Conservation (phyloP, 495 filamentous ascomycete genomes). For the Penicillium pulvis region DNA sequence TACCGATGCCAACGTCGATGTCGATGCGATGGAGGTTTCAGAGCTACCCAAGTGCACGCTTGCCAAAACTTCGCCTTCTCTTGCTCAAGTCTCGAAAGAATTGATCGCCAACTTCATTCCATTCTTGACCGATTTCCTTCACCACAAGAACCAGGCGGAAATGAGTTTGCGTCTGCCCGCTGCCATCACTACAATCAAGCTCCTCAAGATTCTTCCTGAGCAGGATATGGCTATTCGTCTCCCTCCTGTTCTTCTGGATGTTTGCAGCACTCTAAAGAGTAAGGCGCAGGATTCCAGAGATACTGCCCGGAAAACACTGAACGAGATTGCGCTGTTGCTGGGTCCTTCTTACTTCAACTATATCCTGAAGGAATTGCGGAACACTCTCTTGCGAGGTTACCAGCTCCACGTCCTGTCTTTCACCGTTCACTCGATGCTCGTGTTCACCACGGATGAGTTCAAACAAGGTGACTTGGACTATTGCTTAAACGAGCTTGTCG, state of each 20-base stretch:
- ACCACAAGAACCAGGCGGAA: conserved; percentile 89
- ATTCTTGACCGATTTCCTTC: conserved; percentile 74
- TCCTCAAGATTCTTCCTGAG: conserved; percentile 76
- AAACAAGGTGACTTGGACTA: conserved; percentile 86
- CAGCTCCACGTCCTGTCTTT: conserved; percentile 96
- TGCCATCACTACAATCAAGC: conserved; percentile 81
- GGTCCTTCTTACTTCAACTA: conserved; percentile 85
- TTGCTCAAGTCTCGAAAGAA: conserved; percentile 71
- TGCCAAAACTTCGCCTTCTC: conserved; percentile 64
- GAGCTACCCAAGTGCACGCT: conserved; percentile 49
- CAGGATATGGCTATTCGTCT: conserved; percentile 70
- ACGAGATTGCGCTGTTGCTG: conserved; percentile 75
- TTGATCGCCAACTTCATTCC: conserved; percentile 75
- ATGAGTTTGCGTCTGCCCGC: conserved; percentile 90
- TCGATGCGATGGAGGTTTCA: conserved; percentile 32
- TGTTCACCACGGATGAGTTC: conserved; percentile 71
- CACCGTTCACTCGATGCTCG: conserved; percentile 89
- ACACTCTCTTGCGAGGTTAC: conserved; percentile 78
- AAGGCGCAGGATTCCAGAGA: conserved; percentile 86
- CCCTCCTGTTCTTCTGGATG: conserved; percentile 82
- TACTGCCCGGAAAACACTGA: conserved; percentile 83
- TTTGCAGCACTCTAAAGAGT: conserved; percentile 89
- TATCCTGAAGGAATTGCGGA: conserved; percentile 87
- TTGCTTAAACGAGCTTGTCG: conserved; percentile 73
- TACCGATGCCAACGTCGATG: conserved; percentile 18